A percentile compares a stretch with the other conserved stretches of the same genome.
Conservation (phyloP, 1,139 yeast genomes). For the Lodderomyces oxycetoniae region DNA sequence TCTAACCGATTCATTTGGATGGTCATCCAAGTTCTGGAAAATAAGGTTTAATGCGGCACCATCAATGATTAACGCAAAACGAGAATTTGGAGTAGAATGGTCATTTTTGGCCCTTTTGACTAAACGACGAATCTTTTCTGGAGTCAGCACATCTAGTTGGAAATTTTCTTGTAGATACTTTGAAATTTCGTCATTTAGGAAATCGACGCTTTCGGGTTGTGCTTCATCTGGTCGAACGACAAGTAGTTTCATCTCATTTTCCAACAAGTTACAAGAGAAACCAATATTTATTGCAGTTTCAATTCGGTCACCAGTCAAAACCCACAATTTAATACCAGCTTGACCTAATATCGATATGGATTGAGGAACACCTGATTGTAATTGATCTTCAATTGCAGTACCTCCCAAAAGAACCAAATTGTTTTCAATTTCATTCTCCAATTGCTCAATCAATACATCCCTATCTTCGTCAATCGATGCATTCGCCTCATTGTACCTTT, state of each 20-base stretch:
- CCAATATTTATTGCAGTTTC: slow-evolving; percentile 98
- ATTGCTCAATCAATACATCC: slow-evolving; percentile 71
- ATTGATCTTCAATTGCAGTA: slow-evolving; percentile 94
- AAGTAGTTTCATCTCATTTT: slow-evolving; percentile 79
- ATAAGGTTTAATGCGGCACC: slow-evolving; percentile 49
- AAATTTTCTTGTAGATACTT: slow-evolving; percentile 40
- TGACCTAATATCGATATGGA: slow-evolving; percentile 77
- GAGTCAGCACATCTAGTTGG: slow-evolving; percentile 22
- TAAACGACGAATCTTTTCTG: slow-evolving; percentile 24
- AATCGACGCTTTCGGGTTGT: slow-evolving; percentile 22
- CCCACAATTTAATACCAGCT: slow-evolving; percentile 97
- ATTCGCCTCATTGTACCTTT: slow-evolving; percentile 64
- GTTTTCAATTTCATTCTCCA: slow-evolving; percentile 77
- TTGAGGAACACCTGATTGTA: slow-evolving; percentile 95
- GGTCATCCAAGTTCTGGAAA: slow-evolving; percentile 25
- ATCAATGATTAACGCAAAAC: slow-evolving; percentile 50
- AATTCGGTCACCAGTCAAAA: slow-evolving; percentile 93
- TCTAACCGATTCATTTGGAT: slow-evolving; percentile 17
- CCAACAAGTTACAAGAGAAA: slow-evolving; percentile 85
- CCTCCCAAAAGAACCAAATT: slow-evolving; percentile 79
- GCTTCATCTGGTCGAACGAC: slow-evolving; percentile 49
- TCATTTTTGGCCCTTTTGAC: slow-evolving; percentile 42
- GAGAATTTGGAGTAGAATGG: slow-evolving; percentile 47
- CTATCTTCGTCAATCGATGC: slow-evolving; percentile 71
- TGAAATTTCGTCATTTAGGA: slow-evolving; percentile 34